These are phyloP conservation scores for Zopfochytrium polystomum DNA, from an alignment of 371 early-diverging fungal species.

Conservation along the genomic window DNA sequence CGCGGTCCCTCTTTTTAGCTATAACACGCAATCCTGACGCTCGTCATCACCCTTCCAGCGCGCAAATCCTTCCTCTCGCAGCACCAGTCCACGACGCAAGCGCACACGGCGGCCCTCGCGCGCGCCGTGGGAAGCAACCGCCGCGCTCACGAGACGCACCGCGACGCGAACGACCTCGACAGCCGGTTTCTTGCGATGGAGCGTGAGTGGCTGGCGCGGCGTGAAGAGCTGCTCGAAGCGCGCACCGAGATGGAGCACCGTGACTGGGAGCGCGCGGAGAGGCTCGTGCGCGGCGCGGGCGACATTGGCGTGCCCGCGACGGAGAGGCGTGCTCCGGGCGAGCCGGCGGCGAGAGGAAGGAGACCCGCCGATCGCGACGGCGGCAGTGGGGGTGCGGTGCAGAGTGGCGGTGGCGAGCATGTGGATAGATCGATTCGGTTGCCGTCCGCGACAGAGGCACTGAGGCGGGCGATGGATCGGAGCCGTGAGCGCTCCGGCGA, in stretches of 20 bases:
- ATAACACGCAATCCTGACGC: constrained; percentile 6
- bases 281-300: constrained; percentile 14
- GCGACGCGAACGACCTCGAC: constrained; percentile 16
- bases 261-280: constrained; percentile 29
- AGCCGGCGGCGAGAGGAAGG: background rate
- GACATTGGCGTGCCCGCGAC: constrained; percentile 15
- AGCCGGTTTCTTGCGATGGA: constrained; percentile 34
- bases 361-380: background rate
- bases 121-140: constrained; percentile 34
- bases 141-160: constrained; percentile 14
- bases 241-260: constrained; percentile 31
- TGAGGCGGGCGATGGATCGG: background rate
- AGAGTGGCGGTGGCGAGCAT: background rate
- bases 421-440: background rate
- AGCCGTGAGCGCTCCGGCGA: constrained; percentile 1
- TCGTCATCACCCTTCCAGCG: constrained; percentile 17
- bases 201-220: constrained; percentile 45
- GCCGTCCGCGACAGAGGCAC: constrained; percentile 5
- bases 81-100: constrained; percentile 19
- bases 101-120: constrained; percentile 26
- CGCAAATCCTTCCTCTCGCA: constrained; percentile 33
- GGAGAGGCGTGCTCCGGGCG: background rate
- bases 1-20: no score
- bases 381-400: background rate
- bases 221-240: constrained; percentile 40